Base-by-base conservation (phyloP, 2,329 filamentous ascomycete genomes). In the Hymenoscyphus albidus region DNA sequence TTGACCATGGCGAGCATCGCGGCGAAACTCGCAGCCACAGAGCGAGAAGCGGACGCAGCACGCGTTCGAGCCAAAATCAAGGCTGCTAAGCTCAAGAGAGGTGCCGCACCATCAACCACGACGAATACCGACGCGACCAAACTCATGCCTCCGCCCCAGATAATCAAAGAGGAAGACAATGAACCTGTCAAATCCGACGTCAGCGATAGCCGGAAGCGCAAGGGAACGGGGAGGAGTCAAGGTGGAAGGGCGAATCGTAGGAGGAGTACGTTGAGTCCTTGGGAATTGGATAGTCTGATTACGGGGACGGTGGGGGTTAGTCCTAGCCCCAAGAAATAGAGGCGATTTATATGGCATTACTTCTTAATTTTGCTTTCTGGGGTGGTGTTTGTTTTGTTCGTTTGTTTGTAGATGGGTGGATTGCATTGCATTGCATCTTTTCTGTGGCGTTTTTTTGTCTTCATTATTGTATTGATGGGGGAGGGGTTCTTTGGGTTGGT, bases 181-280 rank as follows among this genome's bases (percentile, higher is more conserved):
- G 64, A 61, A 6, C 61, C 64, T 10, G 59, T 68, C n/a, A 64
- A 58, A 31, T 62, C 56, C 3, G 60, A 65, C 39, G 62, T 64
- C 31, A 59, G 48, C 7, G 65, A 61, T 9, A 70, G 58, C 16
- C 70, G 68, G 59, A 79, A 75, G 63, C 67, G 82, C 39, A 84
- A 84, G 73, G 78, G 62, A 55, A 65, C 65, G 16, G 72, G 66
- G 62, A 67, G 56, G 71, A 74, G 68, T 70, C 76, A 60, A 68
- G 74, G 64, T 73, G 76, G 72, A 72, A 76, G 74, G 79, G 81
- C 85, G 2, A 88, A 83, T 65, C 80, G 89, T 73, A 82, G 90
- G 73, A 83, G 91, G 74, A 92, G 89, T 72, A 93, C 90, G 22
- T 78, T 94, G 39, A 92, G 85, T 71, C 87, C 89, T 2, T 89